Base-by-base conservation (phyloP, 345 rosid species). In the Citrus cavaleriei region DNA sequence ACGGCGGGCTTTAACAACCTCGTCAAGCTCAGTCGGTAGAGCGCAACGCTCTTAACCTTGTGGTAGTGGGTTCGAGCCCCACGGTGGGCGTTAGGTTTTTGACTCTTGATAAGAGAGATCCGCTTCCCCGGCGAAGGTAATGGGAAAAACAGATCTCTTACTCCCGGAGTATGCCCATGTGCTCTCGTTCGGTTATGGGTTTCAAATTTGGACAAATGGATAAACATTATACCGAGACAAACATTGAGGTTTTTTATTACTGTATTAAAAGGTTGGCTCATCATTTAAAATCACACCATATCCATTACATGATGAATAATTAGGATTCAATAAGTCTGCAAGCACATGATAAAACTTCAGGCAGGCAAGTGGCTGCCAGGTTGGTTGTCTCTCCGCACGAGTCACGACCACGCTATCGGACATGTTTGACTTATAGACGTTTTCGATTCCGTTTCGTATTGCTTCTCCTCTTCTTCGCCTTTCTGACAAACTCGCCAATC, bases 31-130 rank as follows among this genome's bases (percentile, higher is more conserved):
- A 76, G 82, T 81, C 55, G 79, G 79, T 81, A 76, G 84, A 81
- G 88, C 83, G 79, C 85, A 85, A 84, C 87, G 86, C 85, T 85
- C 84, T 82, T 85, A 89, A 88, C 89, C 85, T 81, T 86, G 87
- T 84, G 86, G 93, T 88, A 82, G 81, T 81, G 85, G 86, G 85
- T 83, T 82, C 83, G 79, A 83, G 81, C 82, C 87, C 88, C 85
- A 79, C 80, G 89, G 83, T 87, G 84, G 90, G 80, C 82, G 85
- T 21, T 13, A 0, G 51, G 51, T 46, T 46, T 46, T 46, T 46
- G 16, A 12, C 49, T 10, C 1, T 42, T 12, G 16, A 2, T 1
- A 10, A 0, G 14, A 42, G 49, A 12, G 49, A 10, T 38, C 42
- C 10, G 7, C 2, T 9, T 40, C 49, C 49, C 49, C 12, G 12